Evolutionary conservation across 2,329 filamentous ascomycete species (phyloP), one percentile per base, ranked within the genome.

Genomic region (Sporothrix protearum): DNA sequence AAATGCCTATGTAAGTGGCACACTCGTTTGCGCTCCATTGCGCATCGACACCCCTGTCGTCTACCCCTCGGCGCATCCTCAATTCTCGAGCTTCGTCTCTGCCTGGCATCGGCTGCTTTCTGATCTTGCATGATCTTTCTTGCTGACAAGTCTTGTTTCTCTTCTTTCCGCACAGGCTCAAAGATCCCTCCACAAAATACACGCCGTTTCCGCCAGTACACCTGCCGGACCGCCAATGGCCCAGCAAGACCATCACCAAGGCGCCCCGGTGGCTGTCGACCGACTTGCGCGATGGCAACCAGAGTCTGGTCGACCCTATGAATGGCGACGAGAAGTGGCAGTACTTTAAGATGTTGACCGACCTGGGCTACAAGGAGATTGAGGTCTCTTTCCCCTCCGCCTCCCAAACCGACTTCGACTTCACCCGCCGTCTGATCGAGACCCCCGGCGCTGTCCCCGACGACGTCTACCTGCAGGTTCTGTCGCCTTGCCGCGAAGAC

Each of bases 281-380:
- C 53, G 92, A 96, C 80, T 83, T 96, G 77, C 86, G 95, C 78
- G 95, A 98, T 85, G 95, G 94, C 71, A 97, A 97, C 85, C 95
- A 98, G 84, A 94, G 91, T 81, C 85, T 97, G 81, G 89, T 93
- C 45, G 93, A 97, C 80, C 94, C 95, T 74, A 97, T 98, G 94
- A 96, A 93, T 78, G 93, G 93, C 76, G 93, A 97, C 66, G 94
- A 97, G 85, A 98, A 98, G 83, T 96, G 92, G 89, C 85, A 86
- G 73, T 98, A 94, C 86, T 98, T 98, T 85, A 90, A 94, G 82
- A 96, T 97, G 93, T 88, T 98, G 70, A 89, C 91, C 77, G 89
- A 95, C 73, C 86, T 97, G 67, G 95, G 96, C 76, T 98, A 96
- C 86, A 98, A 97, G 83, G 95, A 98, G 83, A 97, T 98, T 75